Conservation (phyloP, 2,329 filamentous ascomycete genomes). For the Diaporthe vexans region DNA sequence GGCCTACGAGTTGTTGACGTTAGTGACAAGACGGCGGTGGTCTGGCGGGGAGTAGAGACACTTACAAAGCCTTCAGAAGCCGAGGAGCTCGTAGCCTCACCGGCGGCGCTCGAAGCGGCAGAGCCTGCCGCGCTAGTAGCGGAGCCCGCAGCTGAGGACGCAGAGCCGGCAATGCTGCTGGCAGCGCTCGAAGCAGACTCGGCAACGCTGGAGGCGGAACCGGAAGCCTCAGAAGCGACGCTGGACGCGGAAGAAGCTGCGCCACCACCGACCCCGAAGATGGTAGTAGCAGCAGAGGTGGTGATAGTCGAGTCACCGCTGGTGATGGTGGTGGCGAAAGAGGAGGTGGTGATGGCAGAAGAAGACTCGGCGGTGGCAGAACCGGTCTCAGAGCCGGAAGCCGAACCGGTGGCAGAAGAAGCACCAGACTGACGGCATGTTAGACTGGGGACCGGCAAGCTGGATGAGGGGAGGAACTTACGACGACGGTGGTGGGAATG, state of each 20-base stretch:
- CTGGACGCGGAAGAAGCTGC: constrained; percentile 44
- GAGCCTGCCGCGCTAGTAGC: constrained; percentile 39
- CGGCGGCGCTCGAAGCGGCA: constrained; percentile 16
- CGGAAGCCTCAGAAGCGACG: constrained; percentile 42
- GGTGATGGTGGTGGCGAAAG: constrained; percentile 53
- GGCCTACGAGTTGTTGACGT: constrained; percentile 45
- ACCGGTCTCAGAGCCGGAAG: constrained; percentile 26
- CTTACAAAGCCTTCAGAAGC: constrained; percentile 47
- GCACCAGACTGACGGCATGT: constrained; percentile 39
- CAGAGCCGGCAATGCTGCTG: constrained; percentile 43
- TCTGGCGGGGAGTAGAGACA: not conserved
- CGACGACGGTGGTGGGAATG: constrained; percentile 50
- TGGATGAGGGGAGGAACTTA: constrained; percentile 37
- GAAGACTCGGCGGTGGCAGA: constrained; percentile 33
- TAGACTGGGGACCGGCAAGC: not conserved
- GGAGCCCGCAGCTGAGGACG: constrained; percentile 41
- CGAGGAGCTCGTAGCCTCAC: constrained; percentile 34
- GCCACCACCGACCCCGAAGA: constrained; percentile 45
- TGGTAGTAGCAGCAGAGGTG: constrained; percentile 55
- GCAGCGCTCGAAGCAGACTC: constrained; percentile 44
- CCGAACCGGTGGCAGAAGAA: constrained; percentile 44
- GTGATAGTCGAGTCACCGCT: constrained; percentile 52
- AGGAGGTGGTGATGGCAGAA: constrained; percentile 52
- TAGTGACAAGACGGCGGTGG: constrained; percentile 11
- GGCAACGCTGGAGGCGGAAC: constrained; percentile 46